Base-by-base conservation (phyloP, 164 flowering plant genomes). In the Hamamelis virginiana region DNA sequence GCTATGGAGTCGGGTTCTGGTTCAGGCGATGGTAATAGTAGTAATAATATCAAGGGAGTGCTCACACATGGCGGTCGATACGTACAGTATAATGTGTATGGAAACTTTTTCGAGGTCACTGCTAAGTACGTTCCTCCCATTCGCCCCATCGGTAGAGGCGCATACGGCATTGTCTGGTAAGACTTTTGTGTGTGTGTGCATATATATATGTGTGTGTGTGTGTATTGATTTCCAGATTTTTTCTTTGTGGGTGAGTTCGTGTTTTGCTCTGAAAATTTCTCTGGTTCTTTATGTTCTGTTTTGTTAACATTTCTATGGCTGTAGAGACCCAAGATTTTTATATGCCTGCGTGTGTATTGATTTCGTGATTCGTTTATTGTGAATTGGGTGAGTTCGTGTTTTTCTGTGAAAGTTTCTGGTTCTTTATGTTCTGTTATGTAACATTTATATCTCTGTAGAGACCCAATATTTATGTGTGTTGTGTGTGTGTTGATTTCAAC, bases 91-190 rank as follows among this genome's bases (percentile, higher is more conserved):
- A 86, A 86, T 77, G 81, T 88, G 46, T 78, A 82, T 52, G 92
- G 92, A 0, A 88, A 81, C 78, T 74, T 88, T 23, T 88, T 88
- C 69, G 90, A 86, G 73, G 83, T 88, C 45, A 77, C 92, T 8
- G 65, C 80, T 56, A 86, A 86, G 80, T 88, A 88, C 66, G 83
- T 84, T n/a, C 90, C 92, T 74, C 86, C 90, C 16, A 78, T 88
- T 53, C 78, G 89, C 21, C 90, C 89, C 13, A 79, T 88, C n/a
- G 92, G 92, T 27, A 76, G 90, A 23, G 92, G 92, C 8, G 92
- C 92, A 69, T 83, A 70, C 78, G 92, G 92, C 68, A 69, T 88
- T 66, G 89, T 88, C 46, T 88, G 92, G 92, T 88, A 79, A 71
- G 69, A 9, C 27, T 10, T 58, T 55, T 21, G 6, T 6, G 6